Base-by-base conservation (phyloP, 805 yeast species). In the Blastobotrys terrestris region DNA sequence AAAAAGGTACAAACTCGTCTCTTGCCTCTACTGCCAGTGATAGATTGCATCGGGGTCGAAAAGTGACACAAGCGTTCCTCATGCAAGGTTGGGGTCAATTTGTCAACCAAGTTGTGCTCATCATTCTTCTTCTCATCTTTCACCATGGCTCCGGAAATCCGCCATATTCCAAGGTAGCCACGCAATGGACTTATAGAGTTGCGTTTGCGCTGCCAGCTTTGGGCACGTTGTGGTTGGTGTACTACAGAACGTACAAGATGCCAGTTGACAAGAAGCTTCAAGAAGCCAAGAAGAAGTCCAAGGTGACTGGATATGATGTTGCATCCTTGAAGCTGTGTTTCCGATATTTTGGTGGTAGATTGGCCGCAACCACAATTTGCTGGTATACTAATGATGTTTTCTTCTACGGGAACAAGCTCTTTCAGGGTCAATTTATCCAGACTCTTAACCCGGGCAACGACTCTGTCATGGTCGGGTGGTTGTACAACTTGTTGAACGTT, bases 41-140 rank as follows among this genome's bases (percentile, higher is more conserved):
- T 45, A 66, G 69, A 50, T 58, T 65, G 31, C 70, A 66, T 61
- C 67, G 70, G 53, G 70, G 70, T 31, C 66, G 70, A 43, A 64
- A 63, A 53, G 70, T 66, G 46, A 56, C 60, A 44, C 51, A 56
- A 54, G 69, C 70, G 11, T 89, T 89, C 70, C 92, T 96, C 54
- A 88, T 88, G 75, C 97, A 89, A 75, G 97, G 96, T 71, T 80
- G 92, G 81, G 97, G 97, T 69, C 96, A 90, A 75, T 88, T 52
- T 72, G 89, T 66, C 96, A 96, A 63, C 77, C 89, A 57, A 96
- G 96, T 67, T 83, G 89, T 73, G 87, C 89, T 59, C 96, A 96
- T 59, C 71, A 58, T 76, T 56, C 68, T 84, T 68, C 95, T 95
- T 41, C 78, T 74, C 50, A 89, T 89, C 77, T 89, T 79, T 76